Base-by-base conservation (phyloP, 163 green algal genomes). In the Volvox carteri region DNA sequence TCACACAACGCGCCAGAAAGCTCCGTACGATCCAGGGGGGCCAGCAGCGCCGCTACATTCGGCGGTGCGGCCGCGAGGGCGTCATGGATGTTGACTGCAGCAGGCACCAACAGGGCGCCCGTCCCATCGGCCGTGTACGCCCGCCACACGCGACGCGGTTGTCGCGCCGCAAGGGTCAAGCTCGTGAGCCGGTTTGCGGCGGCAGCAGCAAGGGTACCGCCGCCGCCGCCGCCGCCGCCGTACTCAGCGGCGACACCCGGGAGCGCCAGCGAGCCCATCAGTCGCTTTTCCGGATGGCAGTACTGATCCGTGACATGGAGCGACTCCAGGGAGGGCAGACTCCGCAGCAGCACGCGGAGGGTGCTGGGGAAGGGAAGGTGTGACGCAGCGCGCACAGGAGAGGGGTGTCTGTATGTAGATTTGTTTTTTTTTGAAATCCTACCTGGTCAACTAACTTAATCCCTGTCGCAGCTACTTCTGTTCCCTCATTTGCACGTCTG, bases 301-400 rank as follows among this genome's bases (percentile, higher is more conserved):
- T 46, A 42, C 44, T 78, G 62, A 62, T 87, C 80, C 7, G 80
- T 87, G 35, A 81, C 50, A 67, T 88, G 83, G 16, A 81, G 68
- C 0, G 68, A 83, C 68, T 83, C 68, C 23, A 88, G 83, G 50
- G 48, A 65, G 68, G 83, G 83, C 48, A 88, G 83, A 23, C 1
- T 0, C 8, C 37, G 37, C 35, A 88, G 68, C 67, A 88, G 35
- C 30, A 72, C 12, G 21, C 83, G 68, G 4, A 83, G 35, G 25
- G 33, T 28, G 48, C 80, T 87, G 62, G 19, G 4, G 30, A 58
- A 58, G 11, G 18, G n/a, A 37, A n/a, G 23, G 58, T 70, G 23
- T 33, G 25, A 16, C 50, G 12, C 12, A 25, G 50, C 12, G 12
- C 50, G 50, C 12, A 16, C 12, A 58, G 50, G 16, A 58, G 50